These are phyloP conservation scores for Aspergillus sp. DNA, from an alignment of 2,329 filamentous ascomycete genomes.

Conservation along the genomic window DNA sequence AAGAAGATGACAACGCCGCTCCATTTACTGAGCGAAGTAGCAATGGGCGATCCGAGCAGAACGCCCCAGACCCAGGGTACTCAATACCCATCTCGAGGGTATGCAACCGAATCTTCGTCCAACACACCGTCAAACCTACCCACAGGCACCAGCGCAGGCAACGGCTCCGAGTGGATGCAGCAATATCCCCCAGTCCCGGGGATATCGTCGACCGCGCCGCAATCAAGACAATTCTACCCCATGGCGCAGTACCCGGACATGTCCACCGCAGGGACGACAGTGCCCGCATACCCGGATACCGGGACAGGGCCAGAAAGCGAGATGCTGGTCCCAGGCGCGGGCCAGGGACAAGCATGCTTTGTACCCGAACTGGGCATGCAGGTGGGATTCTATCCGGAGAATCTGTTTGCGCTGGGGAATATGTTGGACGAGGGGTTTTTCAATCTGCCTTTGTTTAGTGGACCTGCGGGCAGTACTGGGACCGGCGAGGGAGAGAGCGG, in stretches of 20 bases:
- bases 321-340: not conserved
- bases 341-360: slow-evolving; percentile 11
- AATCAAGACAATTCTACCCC: no score
- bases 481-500: slow-evolving; percentile 7
- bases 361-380: slow-evolving; percentile 18
- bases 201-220: no score
- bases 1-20: slow-evolving; percentile 21
- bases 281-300: no score
- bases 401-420: slow-evolving; percentile 20
- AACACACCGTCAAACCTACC: slow-evolving; percentile 3
- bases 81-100: not conserved
- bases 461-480: not conserved
- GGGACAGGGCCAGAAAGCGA: no score
- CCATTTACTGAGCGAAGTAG: slow-evolving; percentile 33
- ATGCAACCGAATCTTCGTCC: slow-evolving; percentile 4
- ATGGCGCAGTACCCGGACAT: no score
- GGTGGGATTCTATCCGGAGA: slow-evolving; percentile 18
- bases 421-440: slow-evolving; percentile 27
- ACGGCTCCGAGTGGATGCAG: not conserved
- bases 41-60: slow-evolving; percentile 23
- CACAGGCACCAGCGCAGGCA: slow-evolving; percentile 1
- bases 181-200: slow-evolving; percentile 2
- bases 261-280: no score
- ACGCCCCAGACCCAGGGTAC: no score
- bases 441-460: slow-evolving; percentile 16